Evolutionary conservation across 129 eudicot species (phyloP).

Genomic region (Glebionis coronaria): DNA sequence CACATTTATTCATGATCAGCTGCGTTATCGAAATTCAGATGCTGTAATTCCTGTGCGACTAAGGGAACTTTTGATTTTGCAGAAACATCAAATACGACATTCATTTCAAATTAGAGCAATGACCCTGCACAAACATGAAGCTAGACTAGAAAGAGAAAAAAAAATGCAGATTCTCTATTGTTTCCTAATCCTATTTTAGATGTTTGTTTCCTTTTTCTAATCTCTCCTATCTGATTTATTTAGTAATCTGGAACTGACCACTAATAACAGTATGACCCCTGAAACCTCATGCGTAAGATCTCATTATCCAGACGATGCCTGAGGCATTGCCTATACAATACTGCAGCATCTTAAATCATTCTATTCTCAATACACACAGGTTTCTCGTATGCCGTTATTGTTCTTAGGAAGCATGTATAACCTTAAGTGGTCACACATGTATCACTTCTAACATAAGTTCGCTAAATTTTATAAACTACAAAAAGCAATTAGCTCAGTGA

Average conservation of each 20-base stretch:
- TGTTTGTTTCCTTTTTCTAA: too few species aligned
- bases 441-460: neutral
- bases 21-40: neutral
- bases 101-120: neutral
- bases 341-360: conserved; percentile 8
- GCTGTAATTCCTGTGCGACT: conserved; percentile 1
- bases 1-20: too few species aligned
- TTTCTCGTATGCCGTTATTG: neutral
- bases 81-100: conserved; percentile 4
- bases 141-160: neutral
- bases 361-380: neutral
- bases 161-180: too few species aligned
- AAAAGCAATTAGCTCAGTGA: neutral
- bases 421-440: neutral
- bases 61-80: neutral
- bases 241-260: too few species aligned
- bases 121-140: conserved; percentile 6
- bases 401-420: conserved; percentile 6
- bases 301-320: too few species aligned
- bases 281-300: too few species aligned
- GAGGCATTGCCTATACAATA: too few species aligned
- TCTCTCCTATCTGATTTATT: too few species aligned
- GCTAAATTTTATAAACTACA: conserved; percentile 1
- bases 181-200: too few species aligned
- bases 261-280: too few species aligned